Conservation (phyloP, 805 yeast genomes). For the Lipomyces chichibuensis region DNA sequence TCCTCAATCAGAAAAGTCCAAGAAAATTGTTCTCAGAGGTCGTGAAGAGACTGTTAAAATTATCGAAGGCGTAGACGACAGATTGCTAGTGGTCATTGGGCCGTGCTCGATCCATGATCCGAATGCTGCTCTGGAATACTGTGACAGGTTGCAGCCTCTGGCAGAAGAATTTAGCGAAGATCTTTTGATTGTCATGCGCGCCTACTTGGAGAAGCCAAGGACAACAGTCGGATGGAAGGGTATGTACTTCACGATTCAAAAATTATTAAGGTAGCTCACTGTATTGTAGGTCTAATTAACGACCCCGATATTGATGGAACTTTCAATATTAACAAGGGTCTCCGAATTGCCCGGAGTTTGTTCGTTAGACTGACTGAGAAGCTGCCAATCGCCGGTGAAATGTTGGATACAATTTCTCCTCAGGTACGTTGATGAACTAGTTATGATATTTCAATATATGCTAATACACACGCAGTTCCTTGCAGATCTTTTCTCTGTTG, state of each 20-base stretch:
- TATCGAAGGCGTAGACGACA: constrained; percentile 80
- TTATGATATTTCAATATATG: not conserved
- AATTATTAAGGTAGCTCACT: not conserved
- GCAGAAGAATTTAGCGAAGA: constrained; percentile 70
- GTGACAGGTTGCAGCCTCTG: constrained; percentile 61
- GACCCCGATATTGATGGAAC: constrained; percentile 95
- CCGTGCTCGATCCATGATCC: constrained; percentile 98
- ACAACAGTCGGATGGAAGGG: constrained; percentile 99
- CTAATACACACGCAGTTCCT: constrained; percentile 65
- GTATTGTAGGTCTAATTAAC: constrained; percentile 61
- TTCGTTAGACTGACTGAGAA: constrained; percentile 79
- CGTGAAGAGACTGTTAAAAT: constrained; percentile 75
- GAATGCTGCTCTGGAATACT: constrained; percentile 86
- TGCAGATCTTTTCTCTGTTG: constrained; percentile 89
- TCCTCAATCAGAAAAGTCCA: constrained; percentile 64
- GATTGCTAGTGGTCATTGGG: constrained; percentile 87
- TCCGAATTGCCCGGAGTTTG: constrained; percentile 83
- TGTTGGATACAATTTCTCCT: constrained; percentile 97
- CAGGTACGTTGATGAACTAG: constrained; percentile 2
- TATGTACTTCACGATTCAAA: not conserved
- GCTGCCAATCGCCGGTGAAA: constrained; percentile 94
- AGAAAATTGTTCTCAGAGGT: constrained; percentile 68
- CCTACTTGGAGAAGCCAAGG: constrained; percentile 96
- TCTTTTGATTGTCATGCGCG: constrained; percentile 90
- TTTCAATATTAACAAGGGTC: constrained; percentile 92